These are phyloP conservation scores for Nevesoporus exiguus DNA, from an alignment of 768 basidiomycete species.

Conservation along the genomic window DNA sequence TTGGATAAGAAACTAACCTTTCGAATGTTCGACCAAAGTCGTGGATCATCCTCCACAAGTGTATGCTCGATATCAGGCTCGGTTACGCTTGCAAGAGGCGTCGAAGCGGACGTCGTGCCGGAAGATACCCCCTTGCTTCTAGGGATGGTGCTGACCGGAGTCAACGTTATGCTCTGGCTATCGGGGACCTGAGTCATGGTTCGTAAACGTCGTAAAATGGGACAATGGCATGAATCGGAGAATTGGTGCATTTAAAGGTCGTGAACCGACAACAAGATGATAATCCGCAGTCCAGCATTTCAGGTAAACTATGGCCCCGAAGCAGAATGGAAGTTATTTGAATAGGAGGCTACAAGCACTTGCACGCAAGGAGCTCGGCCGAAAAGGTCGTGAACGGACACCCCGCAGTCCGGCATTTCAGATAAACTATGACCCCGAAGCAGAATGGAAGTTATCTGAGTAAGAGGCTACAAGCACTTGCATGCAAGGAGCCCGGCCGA, in stretches of 20 bases:
- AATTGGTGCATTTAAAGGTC: constrained; percentile 5
- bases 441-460: no score
- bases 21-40: constrained; percentile 51
- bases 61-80: constrained; percentile 38
- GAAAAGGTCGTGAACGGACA: no score
- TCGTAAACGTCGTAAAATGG: neutral
- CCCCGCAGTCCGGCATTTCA: no score
- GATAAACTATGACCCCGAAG: neutral
- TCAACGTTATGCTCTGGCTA: neutral
- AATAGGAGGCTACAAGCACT: neutral
- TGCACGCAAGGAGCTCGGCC: neutral
- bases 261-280: neutral
- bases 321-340: no score
- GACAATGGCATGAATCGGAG: neutral
- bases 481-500: constrained; percentile 8
- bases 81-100: neutral
- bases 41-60: constrained; percentile 57
- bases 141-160: neutral
- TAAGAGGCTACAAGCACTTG: neutral
- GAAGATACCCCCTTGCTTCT: neutral
- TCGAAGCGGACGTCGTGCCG: neutral
- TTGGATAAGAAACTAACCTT: constrained; percentile 41
- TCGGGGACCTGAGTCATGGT: constrained; percentile 6
- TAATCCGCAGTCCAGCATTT: neutral
- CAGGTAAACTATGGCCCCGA: neutral